Evolutionary conservation across 2,329 filamentous ascomycete species (phyloP), one percentile per base, ranked within the genome.

Genomic region (Juglanconis juglandina): DNA sequence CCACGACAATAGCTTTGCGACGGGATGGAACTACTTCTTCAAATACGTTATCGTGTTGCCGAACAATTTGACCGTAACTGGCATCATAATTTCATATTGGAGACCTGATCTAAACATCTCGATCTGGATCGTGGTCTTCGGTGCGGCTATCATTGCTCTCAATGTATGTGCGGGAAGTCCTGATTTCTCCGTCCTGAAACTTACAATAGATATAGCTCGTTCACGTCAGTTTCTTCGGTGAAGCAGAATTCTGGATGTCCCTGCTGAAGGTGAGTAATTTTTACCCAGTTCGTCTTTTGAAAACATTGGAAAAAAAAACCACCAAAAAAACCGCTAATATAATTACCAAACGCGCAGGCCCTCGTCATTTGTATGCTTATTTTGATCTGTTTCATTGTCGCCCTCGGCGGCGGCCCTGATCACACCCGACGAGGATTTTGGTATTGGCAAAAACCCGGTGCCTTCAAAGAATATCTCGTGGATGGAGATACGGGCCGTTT

Each of bases 221-320:
- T 11, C 73, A 73, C 47, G 76, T 81, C 35, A 68, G 66, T 6
- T 72, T 75, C 54, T 79, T 78, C 53, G 77, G 78, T 50, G 79
- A 81, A 64, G 74, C 77, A 9, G 78, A 81, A 59, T 81, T 81
- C 59, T 77, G 77, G 72, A 76, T 82, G 58, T 75, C 76, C 0
- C 70, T 73, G 5, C 66, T 76, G 66, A 81, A 82, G 61, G 42
- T 46, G 17, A n/a, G n/a, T 17, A 5, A 8, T 17, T 5, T 24
- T 17, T n/a, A 4, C 42, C 14, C 7, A 7, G 42, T 24, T 5
- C 1, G n/a, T 17, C 3, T 4, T n/a, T 17, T 11, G 5, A 46
- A 46, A n/a, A 46, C n/a, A 17, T 17, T 17, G 17, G n/a, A n/a
- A 17, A 17, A 17, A 17, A 17, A 17, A 17, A 13, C 4, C 39